Conservation (phyloP, 2,329 filamentous ascomycete species). For the Aspergillus sp. region DNA sequence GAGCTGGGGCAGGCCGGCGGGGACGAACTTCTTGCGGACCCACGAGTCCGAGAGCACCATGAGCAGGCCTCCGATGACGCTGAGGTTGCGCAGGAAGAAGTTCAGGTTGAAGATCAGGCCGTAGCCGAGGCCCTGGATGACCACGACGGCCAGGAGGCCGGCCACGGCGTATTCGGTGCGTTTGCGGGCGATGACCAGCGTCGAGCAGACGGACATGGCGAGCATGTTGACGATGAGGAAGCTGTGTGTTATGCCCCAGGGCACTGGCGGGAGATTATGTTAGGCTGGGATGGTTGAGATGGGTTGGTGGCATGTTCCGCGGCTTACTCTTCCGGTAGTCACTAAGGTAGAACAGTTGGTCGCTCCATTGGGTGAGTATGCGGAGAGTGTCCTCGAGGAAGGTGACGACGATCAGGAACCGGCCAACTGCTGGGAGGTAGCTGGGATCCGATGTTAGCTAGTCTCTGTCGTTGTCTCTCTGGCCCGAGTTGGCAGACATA, state of each 20-base stretch:
- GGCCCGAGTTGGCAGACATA: slow-evolving; percentile 46
- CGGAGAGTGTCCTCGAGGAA: slow-evolving; percentile 94
- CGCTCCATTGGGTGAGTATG: slow-evolving; percentile 94
- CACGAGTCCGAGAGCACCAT: slow-evolving; percentile 98
- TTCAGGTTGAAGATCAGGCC: slow-evolving; percentile 98
- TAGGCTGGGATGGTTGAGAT: neutral
- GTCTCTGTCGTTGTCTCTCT: slow-evolving; percentile 10
- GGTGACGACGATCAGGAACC: slow-evolving; percentile 95
- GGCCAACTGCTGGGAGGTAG: slow-evolving; percentile 87
- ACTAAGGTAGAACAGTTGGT: slow-evolving; percentile 86
- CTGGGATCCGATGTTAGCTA: slow-evolving; percentile 42
- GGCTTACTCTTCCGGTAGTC: slow-evolving; percentile 84
- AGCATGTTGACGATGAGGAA: slow-evolving; percentile 88
- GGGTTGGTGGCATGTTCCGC: slow-evolving; percentile 3
- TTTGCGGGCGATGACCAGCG: slow-evolving; percentile 81
- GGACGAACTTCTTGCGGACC: slow-evolving; percentile 95
- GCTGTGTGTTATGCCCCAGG: slow-evolving; percentile 75
- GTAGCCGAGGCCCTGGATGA: slow-evolving; percentile 91
- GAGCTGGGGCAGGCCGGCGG: slow-evolving; percentile 82
- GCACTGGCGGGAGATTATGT: slow-evolving; percentile 51
- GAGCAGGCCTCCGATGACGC: slow-evolving; percentile 89
- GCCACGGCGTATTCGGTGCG: slow-evolving; percentile 87
- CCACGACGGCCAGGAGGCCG: slow-evolving; percentile 80
- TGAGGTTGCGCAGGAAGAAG: slow-evolving; percentile 98
- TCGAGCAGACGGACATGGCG: slow-evolving; percentile 73